Evolutionary conservation across 805 yeast genomes (phyloP).

Genomic region (Diddensiella santjacobensis): DNA sequence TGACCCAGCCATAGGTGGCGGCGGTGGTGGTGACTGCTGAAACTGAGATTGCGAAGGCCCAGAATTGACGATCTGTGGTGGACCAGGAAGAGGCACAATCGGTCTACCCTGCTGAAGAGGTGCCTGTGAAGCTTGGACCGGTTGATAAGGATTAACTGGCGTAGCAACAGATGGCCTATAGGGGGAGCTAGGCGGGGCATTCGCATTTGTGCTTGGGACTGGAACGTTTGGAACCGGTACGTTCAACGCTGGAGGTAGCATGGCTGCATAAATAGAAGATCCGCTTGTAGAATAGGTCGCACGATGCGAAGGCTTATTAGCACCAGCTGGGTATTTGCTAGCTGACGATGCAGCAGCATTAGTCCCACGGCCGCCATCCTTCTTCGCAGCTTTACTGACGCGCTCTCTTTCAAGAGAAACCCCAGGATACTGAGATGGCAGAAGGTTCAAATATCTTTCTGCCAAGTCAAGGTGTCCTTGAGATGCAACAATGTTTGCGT

Average conservation of each 20-base stretch:
- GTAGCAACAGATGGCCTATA: conserved; percentile 11
- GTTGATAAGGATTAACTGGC: conserved; percentile 20
- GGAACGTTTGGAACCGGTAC: conserved; percentile 8
- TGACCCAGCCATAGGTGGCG: conserved; percentile 27
- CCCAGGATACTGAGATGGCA: conserved; percentile 73
- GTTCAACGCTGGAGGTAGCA: conserved; percentile 11
- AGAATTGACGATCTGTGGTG: conserved; percentile 20
- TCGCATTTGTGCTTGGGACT: neutral
- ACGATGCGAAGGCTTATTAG: conserved; percentile 6
- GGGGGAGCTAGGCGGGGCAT: conserved; percentile 7
- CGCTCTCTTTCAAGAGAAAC: conserved; percentile 73
- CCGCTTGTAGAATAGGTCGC: conserved; percentile 9
- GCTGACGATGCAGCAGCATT: conserved; percentile 17
- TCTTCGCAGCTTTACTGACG: conserved; percentile 60
- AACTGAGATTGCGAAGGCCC: conserved; percentile 23
- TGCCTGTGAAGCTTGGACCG: conserved; percentile 5
- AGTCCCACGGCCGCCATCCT: conserved; percentile 21
- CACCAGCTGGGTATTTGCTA: conserved; percentile 11
- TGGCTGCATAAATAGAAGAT: conserved; percentile 23
- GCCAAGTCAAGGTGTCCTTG: conserved; percentile 85
- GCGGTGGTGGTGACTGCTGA: conserved; percentile 20
- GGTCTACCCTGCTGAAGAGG: conserved; percentile 21
- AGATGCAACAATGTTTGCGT: conserved; percentile 72
- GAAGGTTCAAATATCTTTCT: conserved; percentile 55
- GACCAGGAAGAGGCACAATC: conserved; percentile 17